Conservation (phyloP, 2,329 filamentous ascomycete genomes). For the Raffaelea deltoideospora region DNA sequence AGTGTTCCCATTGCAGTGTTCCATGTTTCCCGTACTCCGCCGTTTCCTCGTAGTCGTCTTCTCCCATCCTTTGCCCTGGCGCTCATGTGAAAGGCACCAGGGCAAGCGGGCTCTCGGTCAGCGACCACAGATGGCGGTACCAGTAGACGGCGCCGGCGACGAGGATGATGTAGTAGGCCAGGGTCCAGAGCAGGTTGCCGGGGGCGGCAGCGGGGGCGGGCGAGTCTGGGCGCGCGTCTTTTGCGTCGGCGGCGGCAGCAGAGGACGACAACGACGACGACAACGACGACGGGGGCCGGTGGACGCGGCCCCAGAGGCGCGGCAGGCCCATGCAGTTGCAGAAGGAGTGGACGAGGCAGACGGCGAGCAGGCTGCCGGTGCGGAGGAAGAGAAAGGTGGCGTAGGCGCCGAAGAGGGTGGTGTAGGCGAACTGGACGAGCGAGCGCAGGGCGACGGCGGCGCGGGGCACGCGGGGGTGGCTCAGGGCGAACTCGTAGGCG, state of each 20-base stretch:
- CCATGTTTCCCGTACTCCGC: too few species aligned
- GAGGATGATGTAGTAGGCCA: constrained; percentile 65
- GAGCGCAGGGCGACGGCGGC: constrained; percentile 52
- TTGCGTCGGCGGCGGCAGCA: constrained; percentile 3
- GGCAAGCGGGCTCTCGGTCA: constrained; percentile 50
- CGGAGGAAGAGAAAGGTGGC: constrained; percentile 79
- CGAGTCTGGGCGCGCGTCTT: constrained; percentile 6
- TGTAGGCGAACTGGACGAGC: constrained; percentile 75
- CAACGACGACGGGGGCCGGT: constrained; percentile 15
- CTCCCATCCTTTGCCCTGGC: too few species aligned
- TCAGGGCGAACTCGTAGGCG: constrained; percentile 83
- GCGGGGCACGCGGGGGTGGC: constrained; percentile 55
- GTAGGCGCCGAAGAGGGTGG: constrained; percentile 85
- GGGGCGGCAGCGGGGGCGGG: background rate
- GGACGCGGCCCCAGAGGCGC: constrained; percentile 66
- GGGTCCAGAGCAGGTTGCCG: constrained; percentile 44
- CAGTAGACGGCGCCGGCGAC: constrained; percentile 58
- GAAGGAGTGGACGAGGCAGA: constrained; percentile 66
- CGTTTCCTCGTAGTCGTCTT: too few species aligned
- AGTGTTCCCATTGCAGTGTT: too few species aligned
- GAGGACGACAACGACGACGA: background rate
- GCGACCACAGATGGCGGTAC: constrained; percentile 51
- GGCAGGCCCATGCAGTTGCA: constrained; percentile 91
- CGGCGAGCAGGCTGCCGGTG: constrained; percentile 65
- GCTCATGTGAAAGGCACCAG: constrained; percentile 22